Evolutionary conservation across 1,139 yeast genomes (phyloP).

Genomic region (Blastobotrys buckinghamii): DNA sequence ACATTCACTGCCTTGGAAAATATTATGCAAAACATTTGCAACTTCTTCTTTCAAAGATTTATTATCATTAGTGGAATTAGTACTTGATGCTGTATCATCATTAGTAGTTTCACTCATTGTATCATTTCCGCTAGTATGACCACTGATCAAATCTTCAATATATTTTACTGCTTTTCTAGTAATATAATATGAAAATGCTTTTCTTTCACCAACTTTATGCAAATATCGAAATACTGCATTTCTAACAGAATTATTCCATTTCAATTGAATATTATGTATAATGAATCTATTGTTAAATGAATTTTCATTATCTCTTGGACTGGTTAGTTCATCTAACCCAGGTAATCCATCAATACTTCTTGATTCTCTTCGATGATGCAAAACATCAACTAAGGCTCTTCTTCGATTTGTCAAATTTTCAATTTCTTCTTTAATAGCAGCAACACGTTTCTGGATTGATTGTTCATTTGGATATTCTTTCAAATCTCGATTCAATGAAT

Average conservation of each 20-base stretch:
- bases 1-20: conserved; percentile 3
- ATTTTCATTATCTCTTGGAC: conserved; percentile 11
- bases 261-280: conserved; percentile 67
- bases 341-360: conserved; percentile 1
- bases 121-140: conserved; percentile 12
- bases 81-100: not conserved
- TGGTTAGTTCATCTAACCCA: conserved; percentile 25
- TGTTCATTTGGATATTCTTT: conserved; percentile 23
- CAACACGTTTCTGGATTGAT: conserved; percentile 24
- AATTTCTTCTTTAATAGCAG: conserved; percentile 33
- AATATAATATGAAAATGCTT: conserved; percentile 54
- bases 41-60: conserved; percentile 5
- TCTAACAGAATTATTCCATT: conserved; percentile 70
- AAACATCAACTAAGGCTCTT: conserved; percentile 17
- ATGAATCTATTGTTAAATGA: conserved; percentile 69
- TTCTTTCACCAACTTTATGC: conserved; percentile 52
- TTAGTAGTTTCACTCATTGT: conserved; percentile 4
- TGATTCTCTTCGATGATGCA: conserved; percentile 16
- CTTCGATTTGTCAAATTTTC: conserved; percentile 34
- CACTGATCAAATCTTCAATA: conserved; percentile 46
- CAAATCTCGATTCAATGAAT: conserved; percentile 29
- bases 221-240: conserved; percentile 58
- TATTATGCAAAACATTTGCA: not conserved
- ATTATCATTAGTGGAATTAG: not conserved
- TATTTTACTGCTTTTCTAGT: conserved; percentile 68